Evolutionary conservation across 345 rosid species (phyloP).

Genomic region (Pelargonium nanum): DNA sequence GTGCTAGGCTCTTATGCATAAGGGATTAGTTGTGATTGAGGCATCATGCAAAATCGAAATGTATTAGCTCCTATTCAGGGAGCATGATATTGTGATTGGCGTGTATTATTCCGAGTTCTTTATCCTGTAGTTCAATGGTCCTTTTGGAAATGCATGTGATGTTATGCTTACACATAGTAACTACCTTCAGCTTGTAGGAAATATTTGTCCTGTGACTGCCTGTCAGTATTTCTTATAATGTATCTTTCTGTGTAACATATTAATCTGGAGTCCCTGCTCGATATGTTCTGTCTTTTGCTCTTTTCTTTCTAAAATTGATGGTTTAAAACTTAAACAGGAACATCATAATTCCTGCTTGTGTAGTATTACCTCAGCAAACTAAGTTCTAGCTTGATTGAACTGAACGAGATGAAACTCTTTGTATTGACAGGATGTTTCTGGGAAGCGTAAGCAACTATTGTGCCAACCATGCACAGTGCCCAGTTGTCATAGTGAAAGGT

Average conservation of each 20-base stretch:
- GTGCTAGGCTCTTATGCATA: no score
- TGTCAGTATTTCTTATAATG: no score
- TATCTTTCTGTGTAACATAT: no score
- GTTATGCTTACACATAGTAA: neutral
- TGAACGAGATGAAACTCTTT: constrained; percentile 4
- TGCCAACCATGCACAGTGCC: constrained; percentile 60
- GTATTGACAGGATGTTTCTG: constrained; percentile 74
- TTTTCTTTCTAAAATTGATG: no score
- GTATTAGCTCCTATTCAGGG: no score
- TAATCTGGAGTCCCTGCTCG: neutral
- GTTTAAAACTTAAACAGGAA: no score
- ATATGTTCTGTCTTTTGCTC: neutral
- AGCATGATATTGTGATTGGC: no score
- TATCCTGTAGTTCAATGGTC: neutral
- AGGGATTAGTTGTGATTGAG: no score
- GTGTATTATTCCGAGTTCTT: neutral
- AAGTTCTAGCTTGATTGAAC: neutral
- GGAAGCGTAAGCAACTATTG: constrained; percentile 90
- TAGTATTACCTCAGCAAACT: neutral
- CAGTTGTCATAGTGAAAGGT: constrained; percentile 52
- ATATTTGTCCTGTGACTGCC: no score
- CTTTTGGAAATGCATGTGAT: neutral
- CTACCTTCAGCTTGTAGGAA: neutral
- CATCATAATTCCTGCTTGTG: no score
- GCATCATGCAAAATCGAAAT: no score